phyloP scores from a whole-genome alignment of 2,329 filamentous ascomycete genomes.

The Beauveria varroae region DNA sequence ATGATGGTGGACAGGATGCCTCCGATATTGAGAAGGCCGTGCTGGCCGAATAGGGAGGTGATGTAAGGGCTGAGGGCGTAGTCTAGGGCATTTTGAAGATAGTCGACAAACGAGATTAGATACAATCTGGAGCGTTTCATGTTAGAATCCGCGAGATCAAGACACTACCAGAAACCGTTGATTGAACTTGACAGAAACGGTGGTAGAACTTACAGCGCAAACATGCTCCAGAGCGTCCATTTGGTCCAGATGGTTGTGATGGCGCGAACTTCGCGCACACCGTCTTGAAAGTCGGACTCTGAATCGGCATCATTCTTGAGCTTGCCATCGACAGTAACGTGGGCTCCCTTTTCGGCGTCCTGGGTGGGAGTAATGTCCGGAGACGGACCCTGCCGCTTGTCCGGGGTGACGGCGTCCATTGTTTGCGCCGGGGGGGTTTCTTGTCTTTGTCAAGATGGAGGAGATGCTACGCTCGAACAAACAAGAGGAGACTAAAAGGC shows the following conservation, averaged over 20 bases:
- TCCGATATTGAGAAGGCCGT: slow-evolving; percentile 58
- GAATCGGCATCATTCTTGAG: slow-evolving; percentile 14
- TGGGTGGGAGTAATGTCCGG: neutral
- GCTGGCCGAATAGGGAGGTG: slow-evolving; percentile 53
- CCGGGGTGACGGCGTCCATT: neutral
- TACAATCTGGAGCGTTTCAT: slow-evolving; percentile 25
- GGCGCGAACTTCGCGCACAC: slow-evolving; percentile 32
- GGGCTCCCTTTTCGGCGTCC: neutral
- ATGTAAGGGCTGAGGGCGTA: slow-evolving; percentile 55
- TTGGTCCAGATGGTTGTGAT: slow-evolving; percentile 32
- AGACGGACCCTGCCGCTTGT: neutral
- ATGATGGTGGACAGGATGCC: slow-evolving; percentile 49
- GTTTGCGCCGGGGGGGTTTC: no score
- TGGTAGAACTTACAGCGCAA: slow-evolving; percentile 28
- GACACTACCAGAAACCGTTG: no score
- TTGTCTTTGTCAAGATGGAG: no score
- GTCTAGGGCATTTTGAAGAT: slow-evolving; percentile 28
- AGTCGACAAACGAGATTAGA: slow-evolving; percentile 31
- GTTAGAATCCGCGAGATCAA: neutral
- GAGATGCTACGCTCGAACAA: no score
- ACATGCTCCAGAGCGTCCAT: slow-evolving; percentile 30
- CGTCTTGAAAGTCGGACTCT: slow-evolving; percentile 24
- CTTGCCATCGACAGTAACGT: neutral
- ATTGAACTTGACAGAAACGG: slow-evolving; percentile 14
- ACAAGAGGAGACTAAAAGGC: no score